These are phyloP conservation scores for Fusarium subtropicale DNA, from an alignment of 2,329 filamentous ascomycete genomes.

Conservation along the genomic window DNA sequence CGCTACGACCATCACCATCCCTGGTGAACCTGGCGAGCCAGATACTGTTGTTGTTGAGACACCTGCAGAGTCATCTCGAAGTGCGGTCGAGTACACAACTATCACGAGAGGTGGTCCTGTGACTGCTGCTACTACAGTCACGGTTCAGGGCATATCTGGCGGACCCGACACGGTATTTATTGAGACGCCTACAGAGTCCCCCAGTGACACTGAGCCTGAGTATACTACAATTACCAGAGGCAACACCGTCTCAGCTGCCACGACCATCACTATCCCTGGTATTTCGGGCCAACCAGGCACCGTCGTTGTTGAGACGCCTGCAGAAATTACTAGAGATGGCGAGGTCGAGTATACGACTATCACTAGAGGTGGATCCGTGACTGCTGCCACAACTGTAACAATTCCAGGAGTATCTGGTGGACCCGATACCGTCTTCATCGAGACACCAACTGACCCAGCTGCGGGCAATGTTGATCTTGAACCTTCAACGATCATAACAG, in stretches of 20 bases:
- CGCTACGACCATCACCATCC: neutral
- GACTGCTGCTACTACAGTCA: neutral
- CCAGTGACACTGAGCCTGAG: neutral
- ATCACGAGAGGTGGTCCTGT: neutral
- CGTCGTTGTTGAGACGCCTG: conserved; percentile 8
- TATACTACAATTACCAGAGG: neutral
- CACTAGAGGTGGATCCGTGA: neutral
- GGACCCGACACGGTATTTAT: neutral
- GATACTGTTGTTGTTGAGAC: conserved; percentile 12
- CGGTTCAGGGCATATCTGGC: neutral
- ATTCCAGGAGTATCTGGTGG: neutral
- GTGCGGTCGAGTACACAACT: neutral
- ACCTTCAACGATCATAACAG: neutral
- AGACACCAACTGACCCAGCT: neutral
- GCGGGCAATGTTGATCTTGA: neutral
- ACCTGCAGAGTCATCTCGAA: neutral
- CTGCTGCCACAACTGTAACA: neutral
- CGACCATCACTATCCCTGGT: neutral
- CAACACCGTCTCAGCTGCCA: neutral
- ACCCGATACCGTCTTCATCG: conserved; percentile 1
- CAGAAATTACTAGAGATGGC: neutral
- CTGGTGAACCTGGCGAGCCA: neutral
- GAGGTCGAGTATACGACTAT: neutral
- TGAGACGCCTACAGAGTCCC: neutral
- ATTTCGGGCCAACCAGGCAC: neutral